Evolutionary conservation across 2,329 filamentous ascomycete species (phyloP).

Genomic region (Mycosphaerella sp.): DNA sequence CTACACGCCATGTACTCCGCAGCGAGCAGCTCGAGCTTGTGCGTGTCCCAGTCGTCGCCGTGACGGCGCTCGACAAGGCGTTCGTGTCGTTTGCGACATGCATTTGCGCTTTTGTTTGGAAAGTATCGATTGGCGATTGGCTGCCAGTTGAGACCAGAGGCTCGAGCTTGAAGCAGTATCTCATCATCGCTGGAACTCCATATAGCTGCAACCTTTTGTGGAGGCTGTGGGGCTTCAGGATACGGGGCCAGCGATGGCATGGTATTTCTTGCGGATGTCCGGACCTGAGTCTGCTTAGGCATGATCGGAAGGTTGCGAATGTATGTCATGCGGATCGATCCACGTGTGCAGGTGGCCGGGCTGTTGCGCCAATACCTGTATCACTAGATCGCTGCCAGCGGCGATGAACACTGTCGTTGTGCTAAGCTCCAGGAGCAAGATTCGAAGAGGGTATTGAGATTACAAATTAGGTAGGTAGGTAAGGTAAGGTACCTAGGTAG

Average conservation of each 20-base stretch:
- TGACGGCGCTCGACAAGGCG: constrained; percentile 68
- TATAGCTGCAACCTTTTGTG: constrained; percentile 37
- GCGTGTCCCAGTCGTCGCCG: constrained; percentile 70
- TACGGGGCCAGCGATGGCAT: constrained; percentile 31
- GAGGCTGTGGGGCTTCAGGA: constrained; percentile 30
- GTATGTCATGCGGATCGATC: constrained; percentile 22
- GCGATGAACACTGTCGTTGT: background rate
- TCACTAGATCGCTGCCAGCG: background rate
- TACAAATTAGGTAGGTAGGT: constrained; percentile 14
- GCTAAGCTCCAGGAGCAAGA: background rate
- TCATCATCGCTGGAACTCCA: constrained; percentile 73
- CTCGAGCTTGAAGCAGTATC: constrained; percentile 62
- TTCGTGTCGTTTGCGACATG: constrained; percentile 84
- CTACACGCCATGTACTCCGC: constrained; percentile 73
- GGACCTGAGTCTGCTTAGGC: constrained; percentile 42
- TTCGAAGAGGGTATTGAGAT: constrained; percentile 10
- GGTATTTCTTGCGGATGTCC: constrained; percentile 22
- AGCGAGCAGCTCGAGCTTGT: constrained; percentile 67
- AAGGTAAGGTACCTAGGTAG: too few species aligned
- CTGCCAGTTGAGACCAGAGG: constrained; percentile 73
- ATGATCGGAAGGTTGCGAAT: constrained; percentile 34
- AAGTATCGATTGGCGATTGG: constrained; percentile 73
- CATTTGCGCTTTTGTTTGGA: constrained; percentile 68
- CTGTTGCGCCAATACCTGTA: background rate
- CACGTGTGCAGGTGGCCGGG: background rate